Base-by-base conservation (phyloP, 139 green algal genomes). In the Pleodorina starrii region DNA sequence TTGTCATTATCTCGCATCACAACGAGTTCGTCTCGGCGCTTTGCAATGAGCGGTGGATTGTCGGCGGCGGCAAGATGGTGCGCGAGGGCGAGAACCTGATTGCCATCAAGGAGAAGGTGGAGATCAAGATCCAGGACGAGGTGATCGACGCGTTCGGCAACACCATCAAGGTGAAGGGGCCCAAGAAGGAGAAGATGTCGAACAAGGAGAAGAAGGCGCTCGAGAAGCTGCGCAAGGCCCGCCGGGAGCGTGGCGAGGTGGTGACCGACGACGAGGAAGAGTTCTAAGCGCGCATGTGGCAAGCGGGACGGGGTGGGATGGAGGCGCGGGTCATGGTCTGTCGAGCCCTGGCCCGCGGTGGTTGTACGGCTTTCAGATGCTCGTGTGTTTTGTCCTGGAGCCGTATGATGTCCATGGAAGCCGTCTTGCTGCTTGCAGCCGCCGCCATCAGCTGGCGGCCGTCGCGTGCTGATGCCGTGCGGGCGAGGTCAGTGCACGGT, bases 1-100 rank as follows among this genome's bases (percentile, higher is more conserved):
- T 98, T 36, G 89, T 99, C 59, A 94, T 99, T 74, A 98, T 99
- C 84, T 95, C 90, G 25, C 97, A 99, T 93, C 96, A 97, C 93
- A 66, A 84, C 54, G 96, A 97, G 93, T 98, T 98, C 91, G 68
- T 83, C 23, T 86, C 68, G 25, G 92, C 93, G 29, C 90, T 98
- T 42, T 98, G 96, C 93, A 89, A 92, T 29, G 97, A 98, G 94
- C 97, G 93, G 73, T 99, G 97, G 97, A 92, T 91, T 84, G 96
- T 99, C 35, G 96, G 91, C 74, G 91, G 93, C 59, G 97, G 97
- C 87, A 92, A 94, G 91, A 90, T 97, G 75, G 85, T 91, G 74
- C 66, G 92, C 90, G 69, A 91, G 85, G 85, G 85, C 29, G 73
- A 90, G 54, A 84, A 84, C 85, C 85, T 84, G 68, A 57, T 82